These are phyloP conservation scores for Lactifluus piperatus DNA, from an alignment of 768 basidiomycete genomes.

Conservation along the genomic window DNA sequence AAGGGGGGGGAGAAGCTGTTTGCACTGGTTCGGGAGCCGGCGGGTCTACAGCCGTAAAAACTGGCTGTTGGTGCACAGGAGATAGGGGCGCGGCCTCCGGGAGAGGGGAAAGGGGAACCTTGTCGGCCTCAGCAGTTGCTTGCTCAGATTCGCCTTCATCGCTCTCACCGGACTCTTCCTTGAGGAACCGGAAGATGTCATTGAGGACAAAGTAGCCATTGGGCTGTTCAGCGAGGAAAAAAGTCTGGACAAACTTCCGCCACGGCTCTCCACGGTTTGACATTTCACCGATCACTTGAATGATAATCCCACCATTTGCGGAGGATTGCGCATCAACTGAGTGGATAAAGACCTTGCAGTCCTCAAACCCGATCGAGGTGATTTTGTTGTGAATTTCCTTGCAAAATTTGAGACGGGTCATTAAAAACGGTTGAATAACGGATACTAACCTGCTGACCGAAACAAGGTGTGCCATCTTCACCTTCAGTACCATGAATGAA, in stretches of 20 bases:
- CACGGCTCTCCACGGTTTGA: constrained; percentile 85
- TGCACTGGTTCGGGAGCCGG: constrained; percentile 28
- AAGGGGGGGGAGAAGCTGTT: constrained; percentile 35
- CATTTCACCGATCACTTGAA: constrained; percentile 99
- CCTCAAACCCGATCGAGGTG: constrained; percentile 84
- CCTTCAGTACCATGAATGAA: constrained; percentile 97
- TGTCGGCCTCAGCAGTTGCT: constrained; percentile 36
- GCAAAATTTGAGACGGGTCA: constrained; percentile 3
- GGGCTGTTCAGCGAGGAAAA: constrained; percentile 98
- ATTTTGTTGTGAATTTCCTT: constrained; percentile 98
- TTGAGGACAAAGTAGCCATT: constrained; percentile 99
- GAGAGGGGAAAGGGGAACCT: constrained; percentile 37
- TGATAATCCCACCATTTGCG: constrained; percentile 91
- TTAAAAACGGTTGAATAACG: neutral
- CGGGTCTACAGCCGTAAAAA: constrained; percentile 24
- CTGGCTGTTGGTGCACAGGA: constrained; percentile 17
- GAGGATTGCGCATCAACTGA: constrained; percentile 97
- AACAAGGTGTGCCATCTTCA: constrained; percentile 83
- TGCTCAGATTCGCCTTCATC: constrained; percentile 41
- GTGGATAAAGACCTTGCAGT: constrained; percentile 99
- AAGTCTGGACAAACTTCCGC: constrained; percentile 99
- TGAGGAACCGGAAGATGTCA: constrained; percentile 99
- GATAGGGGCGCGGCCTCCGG: constrained; percentile 20
- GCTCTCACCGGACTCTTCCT: constrained; percentile 83
- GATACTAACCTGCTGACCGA: constrained; percentile 77